phyloP scores from a whole-genome alignment of 2,329 filamentous ascomycete genomes.

The Penicillium psychrosexuale region DNA sequence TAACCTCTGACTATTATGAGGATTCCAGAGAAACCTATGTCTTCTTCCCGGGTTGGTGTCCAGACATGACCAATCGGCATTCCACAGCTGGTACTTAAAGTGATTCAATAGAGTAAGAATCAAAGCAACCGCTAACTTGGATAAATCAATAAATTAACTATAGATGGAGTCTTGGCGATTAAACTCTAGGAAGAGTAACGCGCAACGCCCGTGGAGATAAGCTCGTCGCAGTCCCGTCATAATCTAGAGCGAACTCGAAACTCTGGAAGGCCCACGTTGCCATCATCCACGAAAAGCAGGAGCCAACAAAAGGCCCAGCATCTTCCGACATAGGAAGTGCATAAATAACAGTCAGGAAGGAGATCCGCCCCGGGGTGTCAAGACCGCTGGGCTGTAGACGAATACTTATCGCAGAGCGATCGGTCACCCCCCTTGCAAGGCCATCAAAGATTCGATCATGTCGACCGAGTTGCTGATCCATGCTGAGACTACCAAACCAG shows the following conservation, averaged over 20 bases:
- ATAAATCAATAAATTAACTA: neutral
- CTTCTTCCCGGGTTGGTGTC: neutral
- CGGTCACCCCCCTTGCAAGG: neutral
- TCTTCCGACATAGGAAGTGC: neutral
- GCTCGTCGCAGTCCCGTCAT: constrained; percentile 10
- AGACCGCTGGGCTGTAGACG: constrained; percentile 28
- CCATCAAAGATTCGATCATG: constrained; percentile 16
- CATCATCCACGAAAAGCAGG: constrained; percentile 20
- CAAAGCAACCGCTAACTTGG: neutral
- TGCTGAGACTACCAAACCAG: constrained; percentile 15
- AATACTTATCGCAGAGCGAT: constrained; percentile 13
- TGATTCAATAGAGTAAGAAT: neutral
- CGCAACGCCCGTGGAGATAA: constrained; percentile 16
- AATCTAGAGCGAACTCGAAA: constrained; percentile 19
- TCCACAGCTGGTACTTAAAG: neutral
- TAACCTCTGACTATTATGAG: no score
- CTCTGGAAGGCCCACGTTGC: constrained; percentile 20
- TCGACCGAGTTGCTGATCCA: constrained; percentile 23
- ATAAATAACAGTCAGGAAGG: constrained; percentile 21
- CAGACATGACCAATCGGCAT: neutral
- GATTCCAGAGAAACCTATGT: no score
- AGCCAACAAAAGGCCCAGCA: constrained; percentile 13
- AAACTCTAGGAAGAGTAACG: constrained; percentile 1
- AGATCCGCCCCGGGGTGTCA: constrained; percentile 6
- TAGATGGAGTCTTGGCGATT: neutral